Evolutionary conservation across 2,329 filamentous ascomycete genomes (phyloP), one percentile per base, ranked within the genome.

Genomic region (Xylariaceae sp.): DNA sequence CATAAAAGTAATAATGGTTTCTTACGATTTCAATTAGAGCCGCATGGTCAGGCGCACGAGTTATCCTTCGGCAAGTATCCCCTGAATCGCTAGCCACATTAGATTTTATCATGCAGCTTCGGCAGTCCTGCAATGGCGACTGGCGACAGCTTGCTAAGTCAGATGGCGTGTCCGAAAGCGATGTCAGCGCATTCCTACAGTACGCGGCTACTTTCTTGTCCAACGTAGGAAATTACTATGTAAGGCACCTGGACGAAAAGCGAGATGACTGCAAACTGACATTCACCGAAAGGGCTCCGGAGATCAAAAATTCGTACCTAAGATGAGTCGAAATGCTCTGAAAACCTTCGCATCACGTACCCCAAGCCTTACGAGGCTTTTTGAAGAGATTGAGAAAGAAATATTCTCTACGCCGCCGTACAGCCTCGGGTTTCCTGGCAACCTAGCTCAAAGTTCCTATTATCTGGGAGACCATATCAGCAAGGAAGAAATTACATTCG

Each of bases 171-270:
- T 72, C 68, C 42, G 53, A 68, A 2, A 73, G 79, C 41, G 70
- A 82, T 20, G 62, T 81, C 15, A 68, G 72, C 13, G 70, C 72
- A 44, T 84, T 84, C 63, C 68, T 85, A 11, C 74, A 79, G 57
- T 86, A 84, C 65, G 75, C 81, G 1, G 77, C 79, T 2, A 78
- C 79, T 33, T 84, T 86, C 61, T 69, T 86, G 4, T 80, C 78
- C 10, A 85, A 85, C 58, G 67, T 81, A 41, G 82, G 83, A 10
- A 86, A 86, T 61, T 86, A 84, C 68, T 84, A 82, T 64, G 68
- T 71, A 50, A n/a, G 48, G 35, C 32, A 20, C 11, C 13, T 10
- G 18, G 8, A 40, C 3, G 13, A n/a, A 27, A 4, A 3, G 8
- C 30, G 16, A 3, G 30, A 11, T 33, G n/a, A n/a, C n/a, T n/a